phyloP scores from a whole-genome alignment of 2,329 filamentous ascomycete genomes.

The Aspergillus amoenus region DNA sequence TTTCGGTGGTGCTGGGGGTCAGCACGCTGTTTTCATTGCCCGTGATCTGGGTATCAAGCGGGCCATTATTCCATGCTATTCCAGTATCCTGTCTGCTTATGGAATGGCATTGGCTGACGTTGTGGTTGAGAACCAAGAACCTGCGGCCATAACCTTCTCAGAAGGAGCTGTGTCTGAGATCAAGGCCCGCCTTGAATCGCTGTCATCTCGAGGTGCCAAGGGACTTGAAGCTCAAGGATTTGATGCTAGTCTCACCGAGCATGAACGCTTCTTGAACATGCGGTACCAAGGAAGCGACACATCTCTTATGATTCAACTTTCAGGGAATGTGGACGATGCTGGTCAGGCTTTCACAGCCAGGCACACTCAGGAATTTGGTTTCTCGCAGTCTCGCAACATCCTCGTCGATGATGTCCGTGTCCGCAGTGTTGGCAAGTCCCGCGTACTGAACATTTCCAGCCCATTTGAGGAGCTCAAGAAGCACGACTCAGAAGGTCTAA shows the following conservation, averaged over 20 bases:
- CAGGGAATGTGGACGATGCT: slow-evolving; percentile 36
- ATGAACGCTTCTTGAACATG: slow-evolving; percentile 49
- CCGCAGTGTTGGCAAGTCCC: slow-evolving; percentile 72
- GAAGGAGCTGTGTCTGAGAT: slow-evolving; percentile 33
- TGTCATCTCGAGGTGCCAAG: slow-evolving; percentile 7
- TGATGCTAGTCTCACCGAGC: slow-evolving; percentile 36
- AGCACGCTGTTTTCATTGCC: slow-evolving; percentile 89
- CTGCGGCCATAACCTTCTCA: slow-evolving; percentile 54
- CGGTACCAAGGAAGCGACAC: slow-evolving; percentile 54
- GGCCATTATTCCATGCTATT: slow-evolving; percentile 85
- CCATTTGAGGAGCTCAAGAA: slow-evolving; percentile 66
- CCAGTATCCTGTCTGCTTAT: slow-evolving; percentile 87
- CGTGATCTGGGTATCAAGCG: slow-evolving; percentile 80
- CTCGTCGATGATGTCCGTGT: slow-evolving; percentile 88
- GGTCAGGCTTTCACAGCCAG: slow-evolving; percentile 66
- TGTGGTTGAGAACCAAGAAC: slow-evolving; percentile 77
- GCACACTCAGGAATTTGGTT: slow-evolving; percentile 89
- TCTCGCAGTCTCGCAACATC: slow-evolving; percentile 73
- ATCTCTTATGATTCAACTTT: slow-evolving; percentile 55
- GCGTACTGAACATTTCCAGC: slow-evolving; percentile 50
- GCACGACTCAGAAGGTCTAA: slow-evolving; percentile 54
- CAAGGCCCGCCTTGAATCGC: slow-evolving; percentile 5
- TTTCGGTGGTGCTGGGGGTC: slow-evolving; percentile 88
- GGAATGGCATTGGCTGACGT: slow-evolving; percentile 95
- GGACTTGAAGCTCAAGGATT: slow-evolving; percentile 43